Conservation (phyloP, 306 rosid genomes). For the Prunus armeniaca region DNA sequence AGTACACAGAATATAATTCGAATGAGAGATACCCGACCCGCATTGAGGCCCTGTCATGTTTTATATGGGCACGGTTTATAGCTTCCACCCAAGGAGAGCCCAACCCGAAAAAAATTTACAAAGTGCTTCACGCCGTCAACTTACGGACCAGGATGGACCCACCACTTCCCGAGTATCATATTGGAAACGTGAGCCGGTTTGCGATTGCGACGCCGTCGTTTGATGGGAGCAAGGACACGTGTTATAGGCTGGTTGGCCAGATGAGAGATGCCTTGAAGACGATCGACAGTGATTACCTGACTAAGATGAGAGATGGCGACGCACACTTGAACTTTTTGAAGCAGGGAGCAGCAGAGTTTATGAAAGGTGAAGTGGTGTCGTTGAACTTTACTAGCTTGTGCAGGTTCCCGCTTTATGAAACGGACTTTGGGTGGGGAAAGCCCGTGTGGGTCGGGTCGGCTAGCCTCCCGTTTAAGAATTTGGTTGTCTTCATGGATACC, state of each 20-base stretch:
- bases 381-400: constrained; percentile 32
- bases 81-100: constrained; percentile 18
- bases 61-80: constrained; percentile 9
- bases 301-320: neutral
- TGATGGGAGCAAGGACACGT: neutral
- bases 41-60: constrained; percentile 19
- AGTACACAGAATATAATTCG: neutral
- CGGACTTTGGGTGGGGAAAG: constrained; percentile 47
- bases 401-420: constrained; percentile 30
- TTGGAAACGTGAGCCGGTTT: constrained; percentile 28
- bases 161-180: constrained; percentile 9
- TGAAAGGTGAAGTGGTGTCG: constrained; percentile 14
- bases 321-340: constrained; percentile 1
- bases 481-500: constrained; percentile 19
- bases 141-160: constrained; percentile 23
- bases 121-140: constrained; percentile 4
- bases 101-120: constrained; percentile 2
- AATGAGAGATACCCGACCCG: constrained; percentile 6
- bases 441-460: constrained; percentile 37
- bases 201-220: constrained; percentile 7
- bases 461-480: constrained; percentile 19
- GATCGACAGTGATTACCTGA: constrained; percentile 8
- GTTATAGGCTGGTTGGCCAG: constrained; percentile 6
- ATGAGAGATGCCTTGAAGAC: constrained; percentile 17
- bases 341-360: constrained; percentile 3